Conservation (phyloP, 2,329 filamentous ascomycete genomes). For the Alternaria postmessia region DNA sequence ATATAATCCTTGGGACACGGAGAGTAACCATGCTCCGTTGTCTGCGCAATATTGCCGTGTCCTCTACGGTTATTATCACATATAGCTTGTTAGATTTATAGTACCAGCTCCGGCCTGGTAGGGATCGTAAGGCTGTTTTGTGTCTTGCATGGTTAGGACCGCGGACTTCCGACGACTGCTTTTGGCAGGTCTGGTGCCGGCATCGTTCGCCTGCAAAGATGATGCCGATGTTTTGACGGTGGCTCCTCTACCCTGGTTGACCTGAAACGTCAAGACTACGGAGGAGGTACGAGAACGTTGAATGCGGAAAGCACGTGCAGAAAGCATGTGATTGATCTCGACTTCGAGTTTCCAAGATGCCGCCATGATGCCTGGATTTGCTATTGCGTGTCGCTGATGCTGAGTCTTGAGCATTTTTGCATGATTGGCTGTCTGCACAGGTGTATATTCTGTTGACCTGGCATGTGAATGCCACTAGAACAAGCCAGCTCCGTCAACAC, state of each 20-base stretch:
- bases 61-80: conserved; percentile 33
- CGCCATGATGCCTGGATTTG: background rate
- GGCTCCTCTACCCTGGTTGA: background rate
- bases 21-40: conserved; percentile 9
- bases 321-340: background rate
- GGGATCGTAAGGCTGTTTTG: background rate
- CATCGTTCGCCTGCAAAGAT: background rate
- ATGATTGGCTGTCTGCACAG: background rate
- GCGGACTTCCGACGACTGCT: background rate
- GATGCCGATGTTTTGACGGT: background rate
- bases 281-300: background rate
- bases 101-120: conserved; percentile 11
- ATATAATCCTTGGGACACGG: conserved; percentile 2
- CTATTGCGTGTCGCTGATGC: background rate
- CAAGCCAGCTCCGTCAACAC: background rate
- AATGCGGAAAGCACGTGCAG: background rate
- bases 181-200: background rate
- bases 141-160: conserved; percentile 6
- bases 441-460: background rate
- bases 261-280: background rate
- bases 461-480: background rate
- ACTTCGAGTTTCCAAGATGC: background rate
- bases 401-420: background rate
- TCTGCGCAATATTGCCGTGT: conserved; percentile 24
- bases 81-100: conserved; percentile 32